phyloP scores from a whole-genome alignment of 2,329 filamentous ascomycete species.

The Aureobasidium sp. region DNA sequence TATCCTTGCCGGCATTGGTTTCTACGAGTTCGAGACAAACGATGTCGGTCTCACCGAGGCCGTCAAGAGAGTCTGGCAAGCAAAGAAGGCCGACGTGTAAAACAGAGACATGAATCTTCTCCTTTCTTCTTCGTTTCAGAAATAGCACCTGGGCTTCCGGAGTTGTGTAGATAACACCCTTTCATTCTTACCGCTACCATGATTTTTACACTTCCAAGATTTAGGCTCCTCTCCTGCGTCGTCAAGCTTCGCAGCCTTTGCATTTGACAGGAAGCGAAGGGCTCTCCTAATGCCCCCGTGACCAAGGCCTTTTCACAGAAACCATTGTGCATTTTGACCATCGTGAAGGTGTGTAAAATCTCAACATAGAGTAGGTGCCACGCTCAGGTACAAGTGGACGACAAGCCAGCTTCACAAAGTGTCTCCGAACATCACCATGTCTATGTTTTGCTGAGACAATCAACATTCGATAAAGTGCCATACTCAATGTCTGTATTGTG shows the following conservation, averaged over 20 bases:
- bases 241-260: background rate
- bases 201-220: background rate
- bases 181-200: background rate
- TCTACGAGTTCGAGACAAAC: constrained; percentile 99
- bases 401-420: too few species aligned
- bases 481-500: too few species aligned
- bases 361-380: too few species aligned
- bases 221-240: background rate
- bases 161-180: constrained; percentile 15
- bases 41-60: constrained; percentile 91
- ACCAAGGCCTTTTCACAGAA: too few species aligned
- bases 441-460: too few species aligned
- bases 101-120: background rate
- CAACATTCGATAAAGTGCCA: too few species aligned
- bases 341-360: too few species aligned
- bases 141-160: constrained; percentile 11
- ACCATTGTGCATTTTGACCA: too few species aligned
- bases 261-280: too few species aligned
- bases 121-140: background rate
- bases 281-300: too few species aligned
- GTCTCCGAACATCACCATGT: too few species aligned
- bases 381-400: too few species aligned
- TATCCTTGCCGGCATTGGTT: constrained; percentile 71
- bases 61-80: constrained; percentile 82
- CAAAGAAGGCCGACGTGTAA: constrained; percentile 39